Conservation (phyloP, 441 rosid genomes). For the Adansonia madagascariensis region DNA sequence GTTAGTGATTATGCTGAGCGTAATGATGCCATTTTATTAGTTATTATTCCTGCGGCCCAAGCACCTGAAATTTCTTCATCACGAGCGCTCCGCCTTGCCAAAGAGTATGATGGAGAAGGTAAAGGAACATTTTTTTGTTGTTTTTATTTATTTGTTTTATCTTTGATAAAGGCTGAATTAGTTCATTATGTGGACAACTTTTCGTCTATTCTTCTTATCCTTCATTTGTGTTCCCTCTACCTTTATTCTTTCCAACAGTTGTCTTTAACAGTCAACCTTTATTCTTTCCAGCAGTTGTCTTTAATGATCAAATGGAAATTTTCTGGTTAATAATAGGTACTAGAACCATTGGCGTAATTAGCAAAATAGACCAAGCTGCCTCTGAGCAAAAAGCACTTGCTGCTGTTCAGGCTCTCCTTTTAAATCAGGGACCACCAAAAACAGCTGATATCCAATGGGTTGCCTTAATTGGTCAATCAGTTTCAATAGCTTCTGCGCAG, state of each 20-base stretch:
- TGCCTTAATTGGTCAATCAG: conserved; percentile 76
- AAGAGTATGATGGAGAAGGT: conserved; percentile 71
- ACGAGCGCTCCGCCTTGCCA: conserved; percentile 65
- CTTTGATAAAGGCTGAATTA: conserved; percentile 27
- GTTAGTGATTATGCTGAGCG: conserved; percentile 64
- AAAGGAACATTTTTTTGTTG: conserved; percentile 16
- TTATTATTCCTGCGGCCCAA: conserved; percentile 65
- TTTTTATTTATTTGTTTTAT: conserved; percentile 14
- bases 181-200: background rate
- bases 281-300: background rate
- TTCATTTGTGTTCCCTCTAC: background rate
- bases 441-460: conserved; percentile 74
- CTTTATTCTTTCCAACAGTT: background rate
- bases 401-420: conserved; percentile 64
- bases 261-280: no score
- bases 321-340: conserved; percentile 48
- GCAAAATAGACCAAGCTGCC: conserved; percentile 77
- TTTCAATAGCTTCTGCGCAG: conserved; percentile 68
- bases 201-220: background rate
- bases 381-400: conserved; percentile 66
- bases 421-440: conserved; percentile 70
- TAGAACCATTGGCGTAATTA: conserved; percentile 69
- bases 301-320: conserved; percentile 14
- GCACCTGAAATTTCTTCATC: conserved; percentile 72
- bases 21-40: conserved; percentile 68